Base-by-base conservation (phyloP, 2,329 filamentous ascomycete species). In the Pseudogymnoascus sp. region DNA sequence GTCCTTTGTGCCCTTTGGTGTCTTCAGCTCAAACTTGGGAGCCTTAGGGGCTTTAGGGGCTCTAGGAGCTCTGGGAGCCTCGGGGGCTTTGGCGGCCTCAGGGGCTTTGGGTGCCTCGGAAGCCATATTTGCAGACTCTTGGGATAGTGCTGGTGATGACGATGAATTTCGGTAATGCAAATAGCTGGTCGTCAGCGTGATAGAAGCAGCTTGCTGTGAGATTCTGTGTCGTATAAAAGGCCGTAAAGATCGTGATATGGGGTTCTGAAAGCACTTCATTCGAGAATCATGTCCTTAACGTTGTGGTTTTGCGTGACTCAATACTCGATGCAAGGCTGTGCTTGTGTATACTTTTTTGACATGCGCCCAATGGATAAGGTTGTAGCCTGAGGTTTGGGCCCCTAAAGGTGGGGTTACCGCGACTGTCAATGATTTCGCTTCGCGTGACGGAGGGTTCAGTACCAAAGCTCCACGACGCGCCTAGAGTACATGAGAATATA, bases 1-100 rank as follows among this genome's bases (percentile, higher is more conserved):
- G 74, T 96, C 92, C 73, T 90, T 89, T 66, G 91, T 96, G 68
- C 92, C 91, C 81, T 96, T 96, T 65, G 91, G 90, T 71, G 88
- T 90, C 81, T 96, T 96, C 73, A 95, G 81, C 75, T 86, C 84
- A 75, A 88, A 86, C 66, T 80, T 80, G 63, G 72, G 72, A 54
- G 66, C 69, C 66, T 79, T 79, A 37, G 75, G 71, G 60, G 74
- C 68, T 13, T 59, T 59, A 13, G 33, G 57, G 35, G 35, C 57
- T 26, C 57, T 59, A 13, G 57, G 57, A 13, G 33, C 37, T 10
- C 26, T 37, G 33, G 31, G 31, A 11, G 33, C 54, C 15, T 58
- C 54, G 31, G 54, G 15, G 36, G 36, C 36, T 15, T 11, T 39
- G 10, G 36, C 36, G 11, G 4, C 15, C 36, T 39, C 36, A 2